Evolutionary conservation across 179 eudicot species (phyloP).

Genomic region (Beta lomatogona): DNA sequence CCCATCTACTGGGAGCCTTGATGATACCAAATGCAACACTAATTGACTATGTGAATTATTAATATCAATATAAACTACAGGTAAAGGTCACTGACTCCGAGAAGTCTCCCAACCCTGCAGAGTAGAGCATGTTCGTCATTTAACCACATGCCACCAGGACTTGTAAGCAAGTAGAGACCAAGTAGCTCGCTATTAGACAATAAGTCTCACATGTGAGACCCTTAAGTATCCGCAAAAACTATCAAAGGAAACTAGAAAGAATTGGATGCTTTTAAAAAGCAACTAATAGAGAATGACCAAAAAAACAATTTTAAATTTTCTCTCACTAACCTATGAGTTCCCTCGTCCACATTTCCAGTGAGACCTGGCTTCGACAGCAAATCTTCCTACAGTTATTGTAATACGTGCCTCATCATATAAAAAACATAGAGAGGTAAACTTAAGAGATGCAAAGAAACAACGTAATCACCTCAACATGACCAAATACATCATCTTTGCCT

Average conservation of each 20-base stretch:
- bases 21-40: not conserved
- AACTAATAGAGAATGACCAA: not conserved
- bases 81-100: not conserved
- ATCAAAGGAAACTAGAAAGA: not conserved
- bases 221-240: not conserved
- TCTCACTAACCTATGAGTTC: constrained; percentile 67
- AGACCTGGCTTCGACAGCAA: constrained; percentile 23
- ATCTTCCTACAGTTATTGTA: constrained; percentile 46
- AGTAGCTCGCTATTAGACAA: not conserved
- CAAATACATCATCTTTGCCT: constrained; percentile 37
- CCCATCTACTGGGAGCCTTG: not conserved
- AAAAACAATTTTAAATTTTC: constrained; percentile 24
- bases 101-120: not conserved
- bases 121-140: not conserved
- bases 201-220: not conserved
- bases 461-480: constrained; percentile 38
- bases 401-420: constrained; percentile 9
- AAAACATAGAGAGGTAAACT: constrained; percentile 1
- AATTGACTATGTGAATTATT: not conserved
- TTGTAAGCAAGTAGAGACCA: not conserved
- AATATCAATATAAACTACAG: not conserved
- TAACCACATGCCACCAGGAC: not conserved
- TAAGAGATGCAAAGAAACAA: constrained; percentile 19
- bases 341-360: constrained; percentile 20
- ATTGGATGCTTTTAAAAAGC: not conserved